Base-by-base conservation (phyloP, 2,329 filamentous ascomycete genomes). In the Ascomycota sp. region DNA sequence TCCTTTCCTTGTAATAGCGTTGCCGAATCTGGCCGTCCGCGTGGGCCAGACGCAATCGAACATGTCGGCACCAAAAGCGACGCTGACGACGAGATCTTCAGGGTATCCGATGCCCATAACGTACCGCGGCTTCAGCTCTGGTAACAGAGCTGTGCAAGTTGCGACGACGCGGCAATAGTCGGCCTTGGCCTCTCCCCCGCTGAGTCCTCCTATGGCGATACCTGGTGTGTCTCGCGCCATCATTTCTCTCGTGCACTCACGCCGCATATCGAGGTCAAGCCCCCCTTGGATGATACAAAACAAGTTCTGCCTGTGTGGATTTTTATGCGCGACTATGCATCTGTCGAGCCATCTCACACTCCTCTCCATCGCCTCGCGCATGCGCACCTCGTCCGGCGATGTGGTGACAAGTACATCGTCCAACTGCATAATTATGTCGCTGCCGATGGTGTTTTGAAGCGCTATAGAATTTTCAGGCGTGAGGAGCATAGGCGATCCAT, bases 31-130 rank as follows among this genome's bases (percentile, higher is more conserved):
- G 47, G 89, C 89, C 23, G 89, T 98, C 31, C 89, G 66, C 4
- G 89, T 95, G 2, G 89, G 91, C 89, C 89, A 98, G 6, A 98
- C 89, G 47, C 91, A 98, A 55, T 98, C 89, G 48, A 98, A 98
- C 89, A 98, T 98, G 54, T 98, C 89, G 29, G 89, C 89, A 4
- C 89, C 89, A 1, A 98, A 64, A 2, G 89, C 89, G 4, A 94
- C 75, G 31, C 82, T 91, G 24, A 98, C 85, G 2, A 98, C 69
- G 32, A 98, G 61, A 46, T 98, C 89, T 56, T 95, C 89, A 1
- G 89, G 89, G 51, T 94, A 98, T 9, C 89, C 83, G 40, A 98
- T 89, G 12, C 89, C 89, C 91, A 98, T 98, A 33, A 98, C 86
- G 55, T 98, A 98, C 48, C 89, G 69, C n/a, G 89, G 89, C 54